Evolutionary conservation across 148 eudicot species (phyloP), one percentile per base, ranked within the genome.

Genomic region (Beta vulgaris): DNA sequence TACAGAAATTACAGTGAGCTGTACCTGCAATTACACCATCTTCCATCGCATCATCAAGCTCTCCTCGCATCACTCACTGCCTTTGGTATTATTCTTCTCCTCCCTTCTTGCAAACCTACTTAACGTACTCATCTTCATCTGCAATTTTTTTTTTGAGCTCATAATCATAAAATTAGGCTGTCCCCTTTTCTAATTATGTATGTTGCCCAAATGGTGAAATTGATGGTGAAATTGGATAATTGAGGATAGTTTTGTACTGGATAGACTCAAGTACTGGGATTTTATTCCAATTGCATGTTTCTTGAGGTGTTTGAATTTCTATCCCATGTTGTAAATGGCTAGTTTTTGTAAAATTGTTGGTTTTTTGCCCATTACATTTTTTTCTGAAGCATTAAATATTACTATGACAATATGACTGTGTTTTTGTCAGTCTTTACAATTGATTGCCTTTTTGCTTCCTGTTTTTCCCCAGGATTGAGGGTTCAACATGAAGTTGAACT

Each of bases 81-180:
- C 72, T 69, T 69, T 2, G 72, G 54, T 69, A 11, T n/a, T 8
- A 48, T 69, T 21, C 15, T 16, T 59, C 63, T 59, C 61, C 31
- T 57, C 0, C 26, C 61, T 19, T 8, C 32, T 16, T 29, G 18
- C 63, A 10, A 51, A 18, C 19, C 55, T n/a, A n/a, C 55, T 59
- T 15, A 57, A 26, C 12, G 11, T 57, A 25, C n/a, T n/a, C n/a
- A n/a, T 25, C 31, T 25, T 57, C 29, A 57, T 57, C 0, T 25
- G 31, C 61, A 6, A 57, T 25, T 26, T 25, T 2, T 25, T 54
- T 3, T 54, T 57, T 9, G 13, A 57, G 61, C 10, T 57, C 26
- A 25, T 57, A 55, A 55, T 55, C 0, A 26, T 25, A 57, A 57
- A 1, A 57, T 25, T 57, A n/a, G 31, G 11, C 3, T 57, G 51